Evolutionary conservation across 345 rosid species (phyloP).

Genomic region (Brassica incana): DNA sequence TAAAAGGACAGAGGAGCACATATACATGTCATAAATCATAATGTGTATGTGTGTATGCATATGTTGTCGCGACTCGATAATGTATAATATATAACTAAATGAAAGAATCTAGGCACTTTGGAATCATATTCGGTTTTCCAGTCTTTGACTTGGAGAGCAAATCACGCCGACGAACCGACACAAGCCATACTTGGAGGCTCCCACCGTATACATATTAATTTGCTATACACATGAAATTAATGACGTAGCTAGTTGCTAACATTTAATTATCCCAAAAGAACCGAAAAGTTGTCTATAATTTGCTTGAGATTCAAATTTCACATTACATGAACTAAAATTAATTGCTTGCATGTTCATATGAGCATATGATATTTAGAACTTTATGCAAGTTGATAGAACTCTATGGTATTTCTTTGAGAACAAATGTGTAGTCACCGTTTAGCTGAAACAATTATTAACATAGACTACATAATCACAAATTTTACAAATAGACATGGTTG

Average conservation of each 20-base stretch:
- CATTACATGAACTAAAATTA: background rate
- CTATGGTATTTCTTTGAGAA: background rate
- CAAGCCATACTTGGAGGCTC: slow-evolving; percentile 1
- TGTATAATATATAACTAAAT: background rate
- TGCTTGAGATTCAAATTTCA: slow-evolving; percentile 6
- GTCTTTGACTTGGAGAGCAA: slow-evolving; percentile 10
- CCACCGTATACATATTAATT: background rate
- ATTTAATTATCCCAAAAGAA: background rate
- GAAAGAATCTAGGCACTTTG: slow-evolving; percentile 20
- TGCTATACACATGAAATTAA: slow-evolving; percentile 11
- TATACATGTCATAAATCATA: background rate
- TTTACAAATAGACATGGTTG: background rate
- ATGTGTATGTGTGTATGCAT: background rate
- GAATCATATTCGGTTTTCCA: slow-evolving; percentile 8
- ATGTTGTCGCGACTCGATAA: background rate
- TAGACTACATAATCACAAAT: background rate
- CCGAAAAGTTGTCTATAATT: slow-evolving; percentile 1
- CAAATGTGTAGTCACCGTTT: background rate
- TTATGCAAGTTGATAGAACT: background rate
- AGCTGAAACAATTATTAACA: background rate
- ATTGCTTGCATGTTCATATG: background rate
- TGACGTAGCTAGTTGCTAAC: slow-evolving; percentile 14
- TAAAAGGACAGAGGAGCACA: slow-evolving; percentile 3
- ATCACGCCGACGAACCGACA: slow-evolving; percentile 29
- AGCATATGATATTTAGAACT: background rate